These are phyloP conservation scores for Cercospora nicotianae DNA, from an alignment of 2,329 filamentous ascomycete species.

Conservation along the genomic window DNA sequence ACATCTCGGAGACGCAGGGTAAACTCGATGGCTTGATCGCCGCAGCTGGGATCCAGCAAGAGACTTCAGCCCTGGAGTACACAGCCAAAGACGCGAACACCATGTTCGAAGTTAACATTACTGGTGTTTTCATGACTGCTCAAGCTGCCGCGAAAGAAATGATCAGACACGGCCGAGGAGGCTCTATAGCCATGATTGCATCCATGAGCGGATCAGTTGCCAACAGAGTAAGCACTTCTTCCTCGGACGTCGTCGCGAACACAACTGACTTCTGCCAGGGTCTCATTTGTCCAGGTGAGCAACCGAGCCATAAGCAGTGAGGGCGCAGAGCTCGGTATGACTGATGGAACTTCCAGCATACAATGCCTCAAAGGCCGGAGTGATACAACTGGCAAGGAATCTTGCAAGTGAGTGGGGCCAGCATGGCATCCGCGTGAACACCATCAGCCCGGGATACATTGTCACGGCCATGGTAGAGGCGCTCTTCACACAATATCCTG, in stretches of 20 bases:
- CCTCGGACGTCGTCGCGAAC: background rate
- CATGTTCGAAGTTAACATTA: constrained; percentile 60
- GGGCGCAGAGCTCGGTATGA: background rate
- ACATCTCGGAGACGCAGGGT: constrained; percentile 68
- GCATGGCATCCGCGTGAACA: constrained; percentile 74
- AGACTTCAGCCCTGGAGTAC: constrained; percentile 80
- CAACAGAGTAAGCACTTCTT: constrained; percentile 56
- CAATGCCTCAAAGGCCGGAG: constrained; percentile 74
- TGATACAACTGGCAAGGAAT: constrained; percentile 69
- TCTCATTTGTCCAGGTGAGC: constrained; percentile 50
- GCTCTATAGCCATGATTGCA: constrained; percentile 63
- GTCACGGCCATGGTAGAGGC: constrained; percentile 80
- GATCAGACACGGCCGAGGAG: constrained; percentile 60
- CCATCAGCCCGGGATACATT: constrained; percentile 77
- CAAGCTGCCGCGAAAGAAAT: constrained; percentile 65
- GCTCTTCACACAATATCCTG: constrained; percentile 74
- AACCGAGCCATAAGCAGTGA: background rate
- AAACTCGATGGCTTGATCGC: constrained; percentile 78
- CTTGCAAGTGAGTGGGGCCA: constrained; percentile 72
- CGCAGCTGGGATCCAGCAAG: constrained; percentile 76
- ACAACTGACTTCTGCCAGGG: constrained; percentile 48
- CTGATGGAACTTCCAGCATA: constrained; percentile 55
- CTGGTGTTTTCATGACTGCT: constrained; percentile 63
- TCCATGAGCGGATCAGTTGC: constrained; percentile 63
- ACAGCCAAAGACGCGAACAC: constrained; percentile 59